These are phyloP conservation scores for Nidula niveotomentosa DNA, from an alignment of 1,284 basidiomycete species.

Conservation along the genomic window DNA sequence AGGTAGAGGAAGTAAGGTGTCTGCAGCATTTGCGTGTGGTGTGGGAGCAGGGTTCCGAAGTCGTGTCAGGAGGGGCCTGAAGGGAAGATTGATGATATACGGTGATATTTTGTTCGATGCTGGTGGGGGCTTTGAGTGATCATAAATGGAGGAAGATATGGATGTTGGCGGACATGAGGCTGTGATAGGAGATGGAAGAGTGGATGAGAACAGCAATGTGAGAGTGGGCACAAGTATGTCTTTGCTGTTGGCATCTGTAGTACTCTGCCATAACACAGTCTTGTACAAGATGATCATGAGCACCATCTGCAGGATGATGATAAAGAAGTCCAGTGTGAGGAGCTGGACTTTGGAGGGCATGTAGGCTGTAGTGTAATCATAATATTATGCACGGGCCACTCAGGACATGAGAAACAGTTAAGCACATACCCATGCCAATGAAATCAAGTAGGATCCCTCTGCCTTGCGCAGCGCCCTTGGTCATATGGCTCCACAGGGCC, in stretches of 20 bases:
- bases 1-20: conserved; percentile 54
- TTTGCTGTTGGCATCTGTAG: conserved; percentile 21
- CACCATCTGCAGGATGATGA: conserved; percentile 62
- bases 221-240: conserved; percentile 30
- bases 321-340: conserved; percentile 62
- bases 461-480: conserved; percentile 47
- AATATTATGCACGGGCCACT: not conserved
- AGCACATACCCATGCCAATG: conserved; percentile 65
- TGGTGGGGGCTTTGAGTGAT: conserved; percentile 7
- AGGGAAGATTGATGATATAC: conserved; percentile 61
- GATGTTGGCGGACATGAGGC: conserved; percentile 9
- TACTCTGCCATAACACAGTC: conserved; percentile 36
- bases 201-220: conserved; percentile 20
- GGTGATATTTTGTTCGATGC: conserved; percentile 22
- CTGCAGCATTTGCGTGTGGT: conserved; percentile 25
- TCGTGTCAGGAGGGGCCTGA: conserved; percentile 49
- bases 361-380: conserved; percentile 37
- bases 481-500: conserved; percentile 60
- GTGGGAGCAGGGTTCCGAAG: conserved; percentile 51
- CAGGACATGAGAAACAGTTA: not conserved
- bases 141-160: not conserved
- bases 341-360: conserved; percentile 62
- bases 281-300: conserved; percentile 70
- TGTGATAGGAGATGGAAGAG: conserved; percentile 13
- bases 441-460: conserved; percentile 71